Evolutionary conservation across 1,284 basidiomycete genomes (phyloP), one percentile per base, ranked within the genome.

Genomic region (Malassezia japonica): DNA sequence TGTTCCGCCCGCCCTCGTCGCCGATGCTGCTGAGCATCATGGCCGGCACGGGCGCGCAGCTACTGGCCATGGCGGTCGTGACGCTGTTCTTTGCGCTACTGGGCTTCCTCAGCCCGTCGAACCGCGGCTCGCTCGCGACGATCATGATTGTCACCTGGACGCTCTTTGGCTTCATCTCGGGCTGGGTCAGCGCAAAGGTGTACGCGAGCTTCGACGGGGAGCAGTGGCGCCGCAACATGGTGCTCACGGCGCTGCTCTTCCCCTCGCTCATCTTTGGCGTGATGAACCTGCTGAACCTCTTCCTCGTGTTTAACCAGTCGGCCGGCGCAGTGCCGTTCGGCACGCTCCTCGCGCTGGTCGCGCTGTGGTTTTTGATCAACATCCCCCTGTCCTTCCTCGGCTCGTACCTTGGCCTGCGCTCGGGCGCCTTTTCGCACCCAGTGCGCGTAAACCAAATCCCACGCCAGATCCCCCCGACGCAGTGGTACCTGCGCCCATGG

Each of bases 91-190:
- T 96, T 72, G 92, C 92, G 1, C 78, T 95, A n/a, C 76, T 96
- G 44, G 92, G 92, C n/a, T 95, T 96, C 78, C 78, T 96, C 34
- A 92, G 87, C 1, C 92, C 92, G 2, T 90, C 89, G 13, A 95
- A 95, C 70, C 83, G 92, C 33, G 92, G 92, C 28, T 86, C 87
- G 6, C 80, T 98, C 10, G 88, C 87, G 1, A 95, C 91, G 1
- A 87, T 96, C 38, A 90, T 98, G 83, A 84, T 96, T 76, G 82
- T 96, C 20, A 87, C 83, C 67, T 96, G 89, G 88, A 87, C 89
- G 0, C 78, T 95, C 58, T 96, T 96, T 66, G 88, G 89, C 74
- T 77, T 80, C 84, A 78, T 96, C 46, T 83, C 87, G 15, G 92
- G 92, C 28, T 96, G 94, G 74, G 78, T 88, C 51, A 90, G 89